Evolutionary conservation across 179 eudicot species (phyloP).

Genomic region (Drosera spatulata): DNA sequence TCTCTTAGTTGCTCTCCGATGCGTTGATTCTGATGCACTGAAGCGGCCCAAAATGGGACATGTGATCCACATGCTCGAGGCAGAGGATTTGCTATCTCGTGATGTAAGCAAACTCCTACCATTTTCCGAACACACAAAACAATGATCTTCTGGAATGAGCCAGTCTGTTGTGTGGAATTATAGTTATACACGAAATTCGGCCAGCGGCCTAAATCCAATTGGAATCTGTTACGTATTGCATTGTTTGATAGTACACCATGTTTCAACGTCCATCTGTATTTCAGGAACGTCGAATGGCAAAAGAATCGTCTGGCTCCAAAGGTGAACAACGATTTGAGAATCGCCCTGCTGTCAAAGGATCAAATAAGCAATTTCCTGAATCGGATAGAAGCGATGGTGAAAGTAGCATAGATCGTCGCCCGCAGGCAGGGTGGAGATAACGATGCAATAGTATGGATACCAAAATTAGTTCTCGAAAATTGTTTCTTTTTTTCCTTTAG

Average conservation of each 20-base stretch:
- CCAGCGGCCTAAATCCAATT: background rate
- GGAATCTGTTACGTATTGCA: background rate
- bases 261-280: background rate
- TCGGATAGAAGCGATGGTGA: constrained; percentile 48
- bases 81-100: constrained; percentile 46
- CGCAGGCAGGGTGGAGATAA: constrained; percentile 9
- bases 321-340: constrained; percentile 25
- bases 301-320: constrained; percentile 25
- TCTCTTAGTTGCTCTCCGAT: constrained; percentile 49
- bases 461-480: background rate
- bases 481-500: constrained; percentile 6
- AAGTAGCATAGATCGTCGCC: constrained; percentile 32
- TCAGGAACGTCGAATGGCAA: constrained; percentile 47
- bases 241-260: background rate
- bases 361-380: constrained; percentile 29
- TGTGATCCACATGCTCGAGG: constrained; percentile 71
- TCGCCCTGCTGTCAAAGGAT: constrained; percentile 13
- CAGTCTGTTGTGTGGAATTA: background rate
- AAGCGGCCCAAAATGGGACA: constrained; percentile 74
- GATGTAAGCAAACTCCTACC: constrained; percentile 33
- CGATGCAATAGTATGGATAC: constrained; percentile 7
- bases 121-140: background rate
- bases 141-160: too few species aligned
- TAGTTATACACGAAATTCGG: background rate
- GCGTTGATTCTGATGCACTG: constrained; percentile 61